Percentiles rank a stretch among this genome's conserved stretches.
Conservation (phyloP, 2,329 filamentous ascomycete genomes). For the Talaromyces amestolkiae region DNA sequence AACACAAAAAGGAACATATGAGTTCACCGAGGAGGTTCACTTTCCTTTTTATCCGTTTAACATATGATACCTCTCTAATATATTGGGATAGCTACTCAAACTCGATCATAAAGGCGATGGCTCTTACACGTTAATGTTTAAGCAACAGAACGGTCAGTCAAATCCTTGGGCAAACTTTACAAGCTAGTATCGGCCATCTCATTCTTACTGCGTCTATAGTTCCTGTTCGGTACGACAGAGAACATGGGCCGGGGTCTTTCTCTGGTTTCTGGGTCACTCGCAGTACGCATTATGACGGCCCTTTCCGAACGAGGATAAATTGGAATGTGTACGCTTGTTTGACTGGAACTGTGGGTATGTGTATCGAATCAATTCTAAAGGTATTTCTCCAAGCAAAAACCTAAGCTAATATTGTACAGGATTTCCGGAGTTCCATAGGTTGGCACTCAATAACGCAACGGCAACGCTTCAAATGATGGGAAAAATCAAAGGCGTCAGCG, state of each 20-base stretch:
- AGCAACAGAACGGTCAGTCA: not conserved
- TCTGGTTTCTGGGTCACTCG: constrained; percentile 4
- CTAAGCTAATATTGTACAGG: not conserved
- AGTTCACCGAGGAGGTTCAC: not conserved
- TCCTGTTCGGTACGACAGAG: not conserved
- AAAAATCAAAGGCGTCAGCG: not conserved
- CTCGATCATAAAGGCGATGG: constrained; percentile 1
- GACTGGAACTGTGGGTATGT: not conserved
- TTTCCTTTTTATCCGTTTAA: not conserved
- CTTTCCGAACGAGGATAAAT: not conserved
- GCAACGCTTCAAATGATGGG: constrained; percentile 2
- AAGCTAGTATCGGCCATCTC: not conserved
- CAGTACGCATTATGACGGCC: not conserved
- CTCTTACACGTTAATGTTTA: not conserved
- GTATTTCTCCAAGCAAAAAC: not conserved
- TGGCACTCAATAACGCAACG: constrained; percentile 5
- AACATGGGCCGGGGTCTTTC: not conserved
- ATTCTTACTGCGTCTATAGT: not conserved
- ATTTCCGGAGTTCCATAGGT: not conserved
- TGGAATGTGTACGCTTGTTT: constrained; percentile 5
- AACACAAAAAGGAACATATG: constrained; percentile 1
- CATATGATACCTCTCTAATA: not conserved
- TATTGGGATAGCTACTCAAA: not conserved
- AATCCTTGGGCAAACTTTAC: not conserved
- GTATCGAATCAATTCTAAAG: not conserved